These are phyloP conservation scores for Yarrowia sp. DNA, from an alignment of 805 yeast species.

Conservation along the genomic window DNA sequence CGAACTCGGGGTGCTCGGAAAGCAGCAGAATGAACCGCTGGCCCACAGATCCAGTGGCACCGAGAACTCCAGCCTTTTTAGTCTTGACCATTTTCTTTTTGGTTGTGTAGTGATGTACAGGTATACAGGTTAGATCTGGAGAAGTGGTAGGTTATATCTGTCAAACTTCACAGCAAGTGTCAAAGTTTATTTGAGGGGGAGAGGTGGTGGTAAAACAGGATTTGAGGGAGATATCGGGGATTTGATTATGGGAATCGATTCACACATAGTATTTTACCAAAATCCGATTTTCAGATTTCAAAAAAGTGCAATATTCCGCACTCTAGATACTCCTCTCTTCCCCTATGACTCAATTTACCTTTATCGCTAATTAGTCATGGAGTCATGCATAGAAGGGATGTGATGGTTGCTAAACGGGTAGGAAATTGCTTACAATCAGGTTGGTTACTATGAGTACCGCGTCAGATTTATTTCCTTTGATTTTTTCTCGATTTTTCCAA, in stretches of 20 bases:
- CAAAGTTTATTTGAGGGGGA: background rate
- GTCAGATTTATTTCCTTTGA: too few species aligned
- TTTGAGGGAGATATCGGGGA: background rate
- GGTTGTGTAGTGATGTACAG: background rate
- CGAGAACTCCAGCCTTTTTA: constrained; percentile 69
- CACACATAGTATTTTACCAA: too few species aligned
- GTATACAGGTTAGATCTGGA: background rate
- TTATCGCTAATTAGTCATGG: background rate
- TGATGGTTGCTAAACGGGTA: too few species aligned
- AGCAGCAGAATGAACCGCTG: constrained; percentile 87
- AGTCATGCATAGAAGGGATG: background rate
- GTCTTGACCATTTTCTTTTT: constrained; percentile 2
- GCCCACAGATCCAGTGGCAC: constrained; percentile 98
- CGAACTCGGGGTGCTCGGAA: constrained; percentile 85
- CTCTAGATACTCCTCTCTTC: background rate
- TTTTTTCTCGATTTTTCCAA: too few species aligned
- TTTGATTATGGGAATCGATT: background rate
- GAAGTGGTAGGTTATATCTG: background rate
- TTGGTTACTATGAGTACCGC: too few species aligned
- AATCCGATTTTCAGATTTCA: too few species aligned
- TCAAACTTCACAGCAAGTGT: background rate
- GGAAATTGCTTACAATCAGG: too few species aligned
- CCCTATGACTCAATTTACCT: background rate
- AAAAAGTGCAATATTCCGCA: too few species aligned
- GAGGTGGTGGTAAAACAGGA: too few species aligned